A percentile compares a stretch with the other conserved stretches of the same genome.
Evolutionary conservation across 2,329 filamentous ascomycete genomes (phyloP).

Genomic region (Fusarium oligoseptatum): DNA sequence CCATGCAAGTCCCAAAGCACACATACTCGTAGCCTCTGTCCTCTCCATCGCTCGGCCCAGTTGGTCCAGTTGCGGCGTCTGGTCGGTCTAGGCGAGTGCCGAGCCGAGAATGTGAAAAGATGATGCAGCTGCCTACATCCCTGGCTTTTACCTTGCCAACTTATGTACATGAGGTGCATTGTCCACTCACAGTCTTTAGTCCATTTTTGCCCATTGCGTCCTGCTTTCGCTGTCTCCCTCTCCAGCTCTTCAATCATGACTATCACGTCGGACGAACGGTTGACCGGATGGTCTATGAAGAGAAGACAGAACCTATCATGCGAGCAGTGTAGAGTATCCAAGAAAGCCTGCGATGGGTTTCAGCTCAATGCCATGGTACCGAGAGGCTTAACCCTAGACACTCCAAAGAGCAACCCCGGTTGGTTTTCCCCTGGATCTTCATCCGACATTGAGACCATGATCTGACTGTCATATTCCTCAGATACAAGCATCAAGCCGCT

Average conservation of each 20-base stretch:
- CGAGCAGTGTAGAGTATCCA: not conserved
- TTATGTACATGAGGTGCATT: too few relatives aligned
- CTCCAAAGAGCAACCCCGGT: not conserved
- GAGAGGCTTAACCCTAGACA: not conserved
- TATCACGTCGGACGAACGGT: not conserved
- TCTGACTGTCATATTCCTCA: not conserved
- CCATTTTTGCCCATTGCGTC: too few relatives aligned
- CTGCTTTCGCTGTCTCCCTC: too few relatives aligned
- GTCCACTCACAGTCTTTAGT: too few relatives aligned
- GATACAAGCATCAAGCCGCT: not conserved
- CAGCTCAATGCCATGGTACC: not conserved
- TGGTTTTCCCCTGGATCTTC: not conserved
- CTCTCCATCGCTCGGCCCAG: not conserved
- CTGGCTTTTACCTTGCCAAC: too few relatives aligned
- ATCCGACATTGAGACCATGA: not conserved
- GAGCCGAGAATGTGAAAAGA: too few relatives aligned
- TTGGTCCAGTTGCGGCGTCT: not conserved
- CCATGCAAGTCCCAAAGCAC: not conserved
- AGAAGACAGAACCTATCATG: not conserved
- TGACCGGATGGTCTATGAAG: not conserved
- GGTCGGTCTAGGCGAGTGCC: not conserved
- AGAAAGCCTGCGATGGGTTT: not conserved
- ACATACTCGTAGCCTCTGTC: not conserved
- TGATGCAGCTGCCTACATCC: too few relatives aligned
- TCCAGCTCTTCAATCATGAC: not conserved